These are phyloP conservation scores for Knoxia roxburghii DNA, from an alignment of 257 asterid species.

Conservation along the genomic window DNA sequence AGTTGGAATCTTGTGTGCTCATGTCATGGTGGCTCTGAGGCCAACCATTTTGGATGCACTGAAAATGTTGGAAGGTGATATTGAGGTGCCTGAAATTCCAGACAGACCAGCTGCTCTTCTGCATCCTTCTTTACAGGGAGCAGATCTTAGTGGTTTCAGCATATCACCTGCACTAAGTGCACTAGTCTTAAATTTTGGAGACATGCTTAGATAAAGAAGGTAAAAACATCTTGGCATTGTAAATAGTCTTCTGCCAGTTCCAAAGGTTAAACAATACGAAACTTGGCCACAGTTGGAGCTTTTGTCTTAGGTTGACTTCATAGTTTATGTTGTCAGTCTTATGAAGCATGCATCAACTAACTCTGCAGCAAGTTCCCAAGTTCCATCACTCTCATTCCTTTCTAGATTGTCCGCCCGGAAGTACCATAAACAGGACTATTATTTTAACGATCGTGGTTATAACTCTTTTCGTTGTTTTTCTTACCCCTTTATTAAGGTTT, in stretches of 20 bases:
- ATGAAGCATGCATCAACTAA: not conserved
- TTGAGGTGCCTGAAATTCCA: conserved; percentile 67
- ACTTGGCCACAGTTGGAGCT: not conserved
- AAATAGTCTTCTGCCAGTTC: not conserved
- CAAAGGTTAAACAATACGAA: not conserved
- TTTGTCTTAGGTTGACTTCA: not conserved
- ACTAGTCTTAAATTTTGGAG: conserved; percentile 40
- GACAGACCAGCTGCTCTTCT: conserved; percentile 76
- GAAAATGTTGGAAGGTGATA: conserved; percentile 90
- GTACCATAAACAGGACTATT: too few species aligned
- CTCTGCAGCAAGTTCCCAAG: not conserved
- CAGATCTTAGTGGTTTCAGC: conserved; percentile 38
- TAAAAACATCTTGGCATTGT: not conserved
- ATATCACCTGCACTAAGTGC: conserved; percentile 56
- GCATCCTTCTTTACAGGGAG: conserved; percentile 47
- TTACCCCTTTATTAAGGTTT: not conserved
- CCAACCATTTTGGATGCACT: conserved; percentile 76
- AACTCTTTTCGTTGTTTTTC: not conserved
- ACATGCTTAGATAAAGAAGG: conserved; percentile 61
- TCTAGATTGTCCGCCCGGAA: too few species aligned
- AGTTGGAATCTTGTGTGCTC: conserved; percentile 83
- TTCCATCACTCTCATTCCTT: too few species aligned
- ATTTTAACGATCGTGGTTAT: too few species aligned
- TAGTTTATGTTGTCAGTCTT: not conserved
- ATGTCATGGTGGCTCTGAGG: conserved; percentile 88